Percentiles rank a stretch among this genome's conserved stretches.
These are phyloP conservation scores for Tylopilus cervinicoccineus DNA, from an alignment of 768 basidiomycete species.

Conservation along the genomic window DNA sequence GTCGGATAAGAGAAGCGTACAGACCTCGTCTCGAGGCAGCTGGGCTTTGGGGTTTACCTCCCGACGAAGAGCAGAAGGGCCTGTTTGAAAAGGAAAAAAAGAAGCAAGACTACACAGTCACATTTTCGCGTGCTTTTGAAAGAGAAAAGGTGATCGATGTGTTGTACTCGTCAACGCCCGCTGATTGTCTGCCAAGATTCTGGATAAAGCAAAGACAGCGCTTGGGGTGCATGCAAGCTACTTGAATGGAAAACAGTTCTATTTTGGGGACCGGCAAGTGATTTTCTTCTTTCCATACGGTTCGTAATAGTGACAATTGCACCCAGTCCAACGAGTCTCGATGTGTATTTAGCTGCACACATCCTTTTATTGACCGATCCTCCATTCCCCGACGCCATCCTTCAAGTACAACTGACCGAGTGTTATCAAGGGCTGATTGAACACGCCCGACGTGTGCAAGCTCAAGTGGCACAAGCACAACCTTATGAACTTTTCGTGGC, in stretches of 20 bases:
- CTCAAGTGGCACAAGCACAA: conserved; percentile 29
- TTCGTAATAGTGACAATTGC: neutral
- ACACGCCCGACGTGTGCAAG: conserved; percentile 53
- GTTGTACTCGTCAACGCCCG: neutral
- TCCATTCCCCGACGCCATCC: conserved; percentile 56
- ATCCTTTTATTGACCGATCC: conserved; percentile 55
- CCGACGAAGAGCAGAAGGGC: conserved; percentile 37
- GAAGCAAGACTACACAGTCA: conserved; percentile 33
- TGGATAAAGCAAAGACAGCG: conserved; percentile 52
- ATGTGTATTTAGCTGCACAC: conserved; percentile 66
- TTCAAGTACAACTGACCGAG: conserved; percentile 51
- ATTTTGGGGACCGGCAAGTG: conserved; percentile 47
- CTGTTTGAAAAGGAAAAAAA: conserved; percentile 34
- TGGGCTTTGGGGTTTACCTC: conserved; percentile 55
- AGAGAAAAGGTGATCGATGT: conserved; percentile 47
- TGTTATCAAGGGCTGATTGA: conserved; percentile 54
- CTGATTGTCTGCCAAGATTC: conserved; percentile 39
- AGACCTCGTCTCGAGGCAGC: conserved; percentile 55
- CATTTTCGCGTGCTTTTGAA: conserved; percentile 55
- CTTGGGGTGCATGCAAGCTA: conserved; percentile 59
- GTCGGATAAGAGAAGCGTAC: conserved; percentile 55
- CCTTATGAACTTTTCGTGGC: conserved; percentile 17
- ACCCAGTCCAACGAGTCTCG: conserved; percentile 57
- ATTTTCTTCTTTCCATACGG: neutral
- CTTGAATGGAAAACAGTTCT: conserved; percentile 46